Percentiles rank a stretch among this genome's conserved stretches.
These are phyloP conservation scores for Coemansia sp. DNA, from an alignment of 192 early-diverging fungal species.

Conservation along the genomic window DNA sequence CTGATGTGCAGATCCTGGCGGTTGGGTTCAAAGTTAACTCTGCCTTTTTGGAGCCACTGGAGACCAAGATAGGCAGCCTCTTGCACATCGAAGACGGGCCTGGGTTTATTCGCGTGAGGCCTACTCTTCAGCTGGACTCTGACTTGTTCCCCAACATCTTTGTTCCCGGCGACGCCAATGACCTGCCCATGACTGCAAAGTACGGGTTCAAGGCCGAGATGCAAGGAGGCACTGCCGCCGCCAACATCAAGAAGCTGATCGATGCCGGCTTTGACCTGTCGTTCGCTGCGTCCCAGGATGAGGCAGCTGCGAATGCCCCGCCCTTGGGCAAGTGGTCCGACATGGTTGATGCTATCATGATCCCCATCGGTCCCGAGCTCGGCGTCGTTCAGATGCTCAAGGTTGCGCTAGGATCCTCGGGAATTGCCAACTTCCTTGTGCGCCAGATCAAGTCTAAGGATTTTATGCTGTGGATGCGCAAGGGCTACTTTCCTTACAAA, in stretches of 20 bases:
- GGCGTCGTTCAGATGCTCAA: conserved; percentile 40
- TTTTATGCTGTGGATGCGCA: conserved; percentile 48
- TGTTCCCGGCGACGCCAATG: conserved; percentile 56
- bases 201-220: conserved; percentile 53
- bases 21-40: conserved; percentile 53
- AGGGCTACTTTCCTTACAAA: conserved; percentile 17
- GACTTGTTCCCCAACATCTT: conserved; percentile 55
- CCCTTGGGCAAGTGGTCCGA: conserved; percentile 29
- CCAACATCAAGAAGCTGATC: conserved; percentile 33
- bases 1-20: conserved; percentile 59
- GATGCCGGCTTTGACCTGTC: conserved; percentile 26
- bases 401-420: conserved; percentile 24
- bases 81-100: conserved; percentile 17
- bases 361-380: conserved; percentile 40
- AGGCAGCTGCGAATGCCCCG: conserved; percentile 14
- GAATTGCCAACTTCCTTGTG: conserved; percentile 26
- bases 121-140: conserved; percentile 55
- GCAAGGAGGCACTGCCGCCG: conserved; percentile 43
- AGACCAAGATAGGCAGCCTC: conserved; percentile 17
- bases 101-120: conserved; percentile 49
- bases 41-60: conserved; percentile 49
- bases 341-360: conserved; percentile 37
- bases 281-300: not conserved
- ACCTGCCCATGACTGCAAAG: conserved; percentile 43
- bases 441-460: conserved; percentile 37